Evolutionary conservation across 2,329 filamentous ascomycete genomes (phyloP).

Genomic region (Xylaria sp.): DNA sequence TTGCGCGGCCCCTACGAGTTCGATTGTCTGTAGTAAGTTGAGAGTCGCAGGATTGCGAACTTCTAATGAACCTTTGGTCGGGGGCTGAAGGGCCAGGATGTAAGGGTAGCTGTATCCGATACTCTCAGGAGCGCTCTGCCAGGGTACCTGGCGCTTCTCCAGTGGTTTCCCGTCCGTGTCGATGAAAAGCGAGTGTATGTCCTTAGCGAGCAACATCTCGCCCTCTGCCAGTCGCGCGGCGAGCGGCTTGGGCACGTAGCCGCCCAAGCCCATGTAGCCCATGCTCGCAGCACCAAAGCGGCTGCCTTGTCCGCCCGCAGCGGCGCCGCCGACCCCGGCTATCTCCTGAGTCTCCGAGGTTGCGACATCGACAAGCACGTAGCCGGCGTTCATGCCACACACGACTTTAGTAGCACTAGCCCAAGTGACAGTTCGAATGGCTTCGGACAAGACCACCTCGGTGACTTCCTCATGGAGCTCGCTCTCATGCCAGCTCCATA

Average conservation of each 20-base stretch:
- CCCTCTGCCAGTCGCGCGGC: conserved; percentile 84
- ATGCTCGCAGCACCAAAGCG: conserved; percentile 90
- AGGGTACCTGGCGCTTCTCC: conserved; percentile 90
- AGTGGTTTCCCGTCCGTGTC: conserved; percentile 83
- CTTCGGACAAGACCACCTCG: conserved; percentile 83
- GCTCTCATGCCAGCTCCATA: conserved; percentile 98
- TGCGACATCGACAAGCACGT: conserved; percentile 87
- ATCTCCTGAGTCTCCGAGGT: conserved; percentile 81
- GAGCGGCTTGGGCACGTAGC: conserved; percentile 90
- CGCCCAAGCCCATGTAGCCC: conserved; percentile 96
- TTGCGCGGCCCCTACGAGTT: conserved; percentile 82
- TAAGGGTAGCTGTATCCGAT: conserved; percentile 98
- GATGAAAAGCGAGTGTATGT: conserved; percentile 95
- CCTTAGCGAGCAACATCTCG: conserved; percentile 93
- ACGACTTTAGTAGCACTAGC: conserved; percentile 86
- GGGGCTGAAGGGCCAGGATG: conserved; percentile 84
- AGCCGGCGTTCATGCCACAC: conserved; percentile 90
- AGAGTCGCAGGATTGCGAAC: conserved; percentile 93
- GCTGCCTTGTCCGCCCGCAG: conserved; percentile 70
- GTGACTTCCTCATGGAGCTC: conserved; percentile 79
- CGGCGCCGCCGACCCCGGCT: conserved; percentile 77
- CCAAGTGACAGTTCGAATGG: conserved; percentile 92
- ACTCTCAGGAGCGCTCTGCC: conserved; percentile 86
- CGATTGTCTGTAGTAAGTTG: conserved; percentile 86
- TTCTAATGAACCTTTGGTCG: conserved; percentile 85